A percentile compares a stretch with the other conserved stretches of the same genome.
Evolutionary conservation across 176 grass and related monocot species (phyloP).

Genomic region (Carex parvula): DNA sequence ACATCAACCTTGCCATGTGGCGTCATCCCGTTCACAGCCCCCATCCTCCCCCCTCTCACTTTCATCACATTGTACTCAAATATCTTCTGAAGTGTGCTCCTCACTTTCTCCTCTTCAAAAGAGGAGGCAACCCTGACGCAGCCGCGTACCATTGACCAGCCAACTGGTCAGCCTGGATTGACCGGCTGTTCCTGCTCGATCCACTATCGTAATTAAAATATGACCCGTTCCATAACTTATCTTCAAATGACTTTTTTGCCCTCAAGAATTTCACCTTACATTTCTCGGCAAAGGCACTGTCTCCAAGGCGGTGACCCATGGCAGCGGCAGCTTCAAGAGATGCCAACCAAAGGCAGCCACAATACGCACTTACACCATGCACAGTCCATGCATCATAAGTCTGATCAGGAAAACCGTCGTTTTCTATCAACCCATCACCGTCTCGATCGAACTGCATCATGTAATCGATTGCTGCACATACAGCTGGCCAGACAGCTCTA

Average conservation of each 20-base stretch:
- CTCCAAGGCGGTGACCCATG: constrained; percentile 79
- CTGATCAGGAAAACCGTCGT: constrained; percentile 99
- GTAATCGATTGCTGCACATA: constrained; percentile 80
- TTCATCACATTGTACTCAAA: constrained; percentile 99
- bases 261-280: constrained; percentile 81
- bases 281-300: constrained; percentile 69
- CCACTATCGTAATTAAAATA: constrained; percentile 97
- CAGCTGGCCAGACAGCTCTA: constrained; percentile 78
- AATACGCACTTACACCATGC: constrained; percentile 87
- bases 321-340: constrained; percentile 90
- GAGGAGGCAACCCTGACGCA: constrained; percentile 66
- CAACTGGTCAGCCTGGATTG: constrained; percentile 94
- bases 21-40: constrained; percentile 91
- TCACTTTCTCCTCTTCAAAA: constrained; percentile 73
- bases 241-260: constrained; percentile 80
- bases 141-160: constrained; percentile 86
- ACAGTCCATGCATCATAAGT: constrained; percentile 99
- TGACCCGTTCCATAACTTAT: constrained; percentile 88
- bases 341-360: constrained; percentile 88
- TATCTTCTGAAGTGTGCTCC: constrained; percentile 74
- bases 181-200: constrained; percentile 68
- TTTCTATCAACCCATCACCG: constrained; percentile 80
- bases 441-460: constrained; percentile 91
- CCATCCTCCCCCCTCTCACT: constrained; percentile 85
- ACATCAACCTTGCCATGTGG: constrained; percentile 80